Percentiles rank a stretch among this genome's conserved stretches.
Conservation (phyloP, 1,284 basidiomycete species). For the Ustilago tritici region DNA sequence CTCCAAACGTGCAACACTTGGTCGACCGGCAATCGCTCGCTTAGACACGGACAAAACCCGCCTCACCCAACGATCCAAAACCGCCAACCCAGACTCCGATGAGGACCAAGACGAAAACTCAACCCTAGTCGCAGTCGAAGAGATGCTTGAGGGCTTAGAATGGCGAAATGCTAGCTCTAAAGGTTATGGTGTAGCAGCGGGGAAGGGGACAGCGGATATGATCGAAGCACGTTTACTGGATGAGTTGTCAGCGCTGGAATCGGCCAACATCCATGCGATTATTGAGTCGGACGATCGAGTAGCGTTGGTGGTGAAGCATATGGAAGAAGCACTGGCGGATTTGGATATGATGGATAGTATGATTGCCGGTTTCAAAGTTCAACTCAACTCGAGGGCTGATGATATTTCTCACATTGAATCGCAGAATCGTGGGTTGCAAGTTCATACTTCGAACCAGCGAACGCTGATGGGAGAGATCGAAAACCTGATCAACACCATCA, state of each 20-base stretch:
- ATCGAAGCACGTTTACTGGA: conserved; percentile 67
- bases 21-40: conserved; percentile 36
- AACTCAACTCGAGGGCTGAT: conserved; percentile 71
- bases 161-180: conserved; percentile 73
- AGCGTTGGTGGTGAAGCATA: conserved; percentile 83
- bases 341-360: conserved; percentile 79
- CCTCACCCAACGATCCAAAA: conserved; percentile 3
- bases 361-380: conserved; percentile 64
- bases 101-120: conserved; percentile 63
- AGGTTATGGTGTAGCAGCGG: conserved; percentile 21
- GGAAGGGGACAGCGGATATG: conserved; percentile 66
- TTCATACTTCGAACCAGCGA: conserved; percentile 97
- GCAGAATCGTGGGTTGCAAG: conserved; percentile 95
- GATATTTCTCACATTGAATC: conserved; percentile 96
- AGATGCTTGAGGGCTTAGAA: conserved; percentile 98
- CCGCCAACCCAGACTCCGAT: conserved; percentile 6
- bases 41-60: conserved; percentile 28
- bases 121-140: conserved; percentile 76
- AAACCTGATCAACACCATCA: conserved; percentile 82
- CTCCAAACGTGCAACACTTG: conserved; percentile 42
- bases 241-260: conserved; percentile 66
- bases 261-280: conserved; percentile 94
- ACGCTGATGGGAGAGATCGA: conserved; percentile 64
- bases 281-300: conserved; percentile 89
- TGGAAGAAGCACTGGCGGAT: conserved; percentile 87